Percentiles rank a stretch among this genome's conserved stretches.
phyloP scores from a whole-genome alignment of 805 yeast species.

The Myxozyma nipponensis region DNA sequence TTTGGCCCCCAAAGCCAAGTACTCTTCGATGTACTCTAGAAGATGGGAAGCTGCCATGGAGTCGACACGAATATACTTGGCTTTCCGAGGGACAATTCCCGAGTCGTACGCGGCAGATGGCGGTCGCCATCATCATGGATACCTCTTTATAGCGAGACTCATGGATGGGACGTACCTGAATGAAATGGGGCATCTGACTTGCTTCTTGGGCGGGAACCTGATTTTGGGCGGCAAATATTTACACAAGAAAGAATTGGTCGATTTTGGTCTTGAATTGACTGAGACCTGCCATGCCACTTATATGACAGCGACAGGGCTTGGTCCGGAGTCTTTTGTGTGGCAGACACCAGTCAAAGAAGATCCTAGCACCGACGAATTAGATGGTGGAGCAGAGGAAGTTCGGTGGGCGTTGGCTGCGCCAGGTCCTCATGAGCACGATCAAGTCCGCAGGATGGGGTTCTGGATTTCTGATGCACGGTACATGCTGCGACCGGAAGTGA shows the following conservation, averaged over 20 bases:
- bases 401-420: slow-evolving; percentile 19
- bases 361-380: slow-evolving; percentile 1
- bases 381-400: slow-evolving; percentile 7
- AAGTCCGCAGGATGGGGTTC: slow-evolving; percentile 16
- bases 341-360: slow-evolving; percentile 7
- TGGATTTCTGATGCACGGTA: slow-evolving; percentile 35
- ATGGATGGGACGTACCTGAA: slow-evolving; percentile 14
- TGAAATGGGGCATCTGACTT: slow-evolving; percentile 28
- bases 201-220: slow-evolving; percentile 24
- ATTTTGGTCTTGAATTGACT: slow-evolving; percentile 17
- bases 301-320: slow-evolving; percentile 21
- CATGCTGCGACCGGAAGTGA: slow-evolving; percentile 48
- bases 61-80: slow-evolving; percentile 9
- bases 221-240: slow-evolving; percentile 23
- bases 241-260: slow-evolving; percentile 11
- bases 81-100: slow-evolving; percentile 15
- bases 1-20: slow-evolving; percentile 16
- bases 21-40: slow-evolving; percentile 11
- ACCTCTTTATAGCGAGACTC: slow-evolving; percentile 15
- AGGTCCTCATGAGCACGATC: slow-evolving; percentile 22
- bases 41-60: slow-evolving; percentile 25
- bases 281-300: slow-evolving; percentile 26
- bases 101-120: slow-evolving; percentile 16
- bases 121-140: slow-evolving; percentile 8
- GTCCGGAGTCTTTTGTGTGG: slow-evolving; percentile 25